Evolutionary conservation across 75 land plant species (phyloP).

Genomic region (Isoetes taiwanensis): DNA sequence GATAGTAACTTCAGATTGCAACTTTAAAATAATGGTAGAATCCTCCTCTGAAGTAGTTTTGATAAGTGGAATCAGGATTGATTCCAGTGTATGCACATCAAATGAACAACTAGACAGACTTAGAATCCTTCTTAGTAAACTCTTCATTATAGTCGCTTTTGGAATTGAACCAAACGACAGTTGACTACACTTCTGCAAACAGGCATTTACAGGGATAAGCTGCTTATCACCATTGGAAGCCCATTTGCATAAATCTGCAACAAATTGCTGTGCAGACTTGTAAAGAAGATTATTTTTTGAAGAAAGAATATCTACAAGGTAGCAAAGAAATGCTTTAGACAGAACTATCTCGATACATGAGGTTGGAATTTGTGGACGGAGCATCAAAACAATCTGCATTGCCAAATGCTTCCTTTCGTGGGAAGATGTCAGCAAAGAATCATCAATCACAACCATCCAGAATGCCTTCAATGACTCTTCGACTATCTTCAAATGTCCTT

Average conservation of each 20-base stretch:
- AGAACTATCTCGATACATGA: conserved; percentile 37
- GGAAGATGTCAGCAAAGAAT: conserved; percentile 61
- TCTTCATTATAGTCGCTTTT: conserved; percentile 42
- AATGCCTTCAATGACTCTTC: conserved; percentile 38
- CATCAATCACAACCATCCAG: conserved; percentile 65
- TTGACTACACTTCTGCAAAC: conserved; percentile 56
- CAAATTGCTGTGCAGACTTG: conserved; percentile 54
- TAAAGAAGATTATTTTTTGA: conserved; percentile 53
- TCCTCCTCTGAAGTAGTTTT: too few species aligned
- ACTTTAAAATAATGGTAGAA: too few species aligned
- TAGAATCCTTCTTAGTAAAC: too few species aligned
- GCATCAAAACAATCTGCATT: conserved; percentile 53
- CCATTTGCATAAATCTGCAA: conserved; percentile 48
- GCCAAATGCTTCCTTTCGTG: conserved; percentile 92
- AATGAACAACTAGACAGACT: too few species aligned
- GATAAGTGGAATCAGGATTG: too few species aligned
- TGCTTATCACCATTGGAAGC: conserved; percentile 33
- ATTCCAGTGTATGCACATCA: too few species aligned
- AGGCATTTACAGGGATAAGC: conserved; percentile 37
- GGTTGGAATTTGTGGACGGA: conserved; percentile 53
- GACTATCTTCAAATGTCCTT: conserved; percentile 20
- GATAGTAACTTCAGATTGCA: too few species aligned
- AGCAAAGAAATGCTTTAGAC: conserved; percentile 57
- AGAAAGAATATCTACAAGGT: conserved; percentile 67
- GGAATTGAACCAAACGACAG: conserved; percentile 70